Conservation (phyloP, 2,329 filamentous ascomycete genomes). For the Talaromyces sp. region DNA sequence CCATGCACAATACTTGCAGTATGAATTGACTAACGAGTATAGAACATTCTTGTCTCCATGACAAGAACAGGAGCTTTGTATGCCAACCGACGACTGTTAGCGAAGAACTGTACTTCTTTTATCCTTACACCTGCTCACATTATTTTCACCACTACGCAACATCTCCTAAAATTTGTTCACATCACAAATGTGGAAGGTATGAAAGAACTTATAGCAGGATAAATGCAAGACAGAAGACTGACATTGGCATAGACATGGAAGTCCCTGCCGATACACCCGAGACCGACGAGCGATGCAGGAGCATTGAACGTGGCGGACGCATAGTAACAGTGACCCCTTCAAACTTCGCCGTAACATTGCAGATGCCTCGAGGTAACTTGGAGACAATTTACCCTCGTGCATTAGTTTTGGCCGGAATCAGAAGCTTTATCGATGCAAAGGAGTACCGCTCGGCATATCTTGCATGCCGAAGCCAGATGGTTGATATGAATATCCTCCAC, state of each 20-base stretch:
- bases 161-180: slow-evolving; percentile 92
- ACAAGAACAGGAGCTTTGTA: slow-evolving; percentile 75
- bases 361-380: slow-evolving; percentile 93
- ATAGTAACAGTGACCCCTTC: slow-evolving; percentile 88
- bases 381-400: slow-evolving; percentile 93
- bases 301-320: slow-evolving; percentile 81
- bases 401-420: slow-evolving; percentile 86
- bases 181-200: slow-evolving; percentile 64
- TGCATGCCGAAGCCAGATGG: slow-evolving; percentile 84
- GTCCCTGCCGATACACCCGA: slow-evolving; percentile 86
- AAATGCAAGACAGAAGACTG: background rate
- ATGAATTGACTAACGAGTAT: slow-evolving; percentile 19
- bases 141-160: slow-evolving; percentile 87
- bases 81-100: slow-evolving; percentile 68
- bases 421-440: slow-evolving; percentile 72
- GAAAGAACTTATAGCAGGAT: slow-evolving; percentile 19
- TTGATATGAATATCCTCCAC: slow-evolving; percentile 96
- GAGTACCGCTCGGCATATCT: slow-evolving; percentile 82
- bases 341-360: slow-evolving; percentile 77
- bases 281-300: slow-evolving; percentile 85
- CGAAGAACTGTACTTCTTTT: slow-evolving; percentile 91
- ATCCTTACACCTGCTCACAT: slow-evolving; percentile 76
- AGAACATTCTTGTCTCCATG: slow-evolving; percentile 60
- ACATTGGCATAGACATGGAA: slow-evolving; percentile 62
- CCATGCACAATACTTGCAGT: background rate